Percentiles rank a stretch among this genome's conserved stretches.
Evolutionary conservation across 805 yeast genomes (phyloP).

Genomic region (Cyberlindnera galapagoensis): DNA sequence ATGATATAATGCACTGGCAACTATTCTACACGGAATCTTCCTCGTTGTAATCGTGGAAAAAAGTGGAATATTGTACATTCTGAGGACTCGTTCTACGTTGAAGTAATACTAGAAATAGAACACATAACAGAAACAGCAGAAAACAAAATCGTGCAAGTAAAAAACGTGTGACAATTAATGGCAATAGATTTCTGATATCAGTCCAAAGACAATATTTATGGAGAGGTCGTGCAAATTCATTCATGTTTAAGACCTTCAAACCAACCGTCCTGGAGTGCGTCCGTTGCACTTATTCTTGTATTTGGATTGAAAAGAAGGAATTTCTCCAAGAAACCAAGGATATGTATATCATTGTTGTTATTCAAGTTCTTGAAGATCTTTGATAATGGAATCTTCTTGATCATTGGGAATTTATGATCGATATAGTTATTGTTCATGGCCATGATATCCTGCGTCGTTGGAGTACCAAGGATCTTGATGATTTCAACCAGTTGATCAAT

Average conservation of each 20-base stretch:
- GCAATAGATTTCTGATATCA: too few relatives aligned
- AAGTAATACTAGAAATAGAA: too few relatives aligned
- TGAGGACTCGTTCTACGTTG: too few relatives aligned
- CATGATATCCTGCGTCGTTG: slow-evolving; percentile 83
- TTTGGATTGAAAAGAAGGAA: slow-evolving; percentile 65
- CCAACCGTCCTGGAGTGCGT: slow-evolving; percentile 45
- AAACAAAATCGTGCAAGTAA: too few relatives aligned
- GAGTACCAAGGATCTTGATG: slow-evolving; percentile 93
- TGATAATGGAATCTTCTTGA: slow-evolving; percentile 67
- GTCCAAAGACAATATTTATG: too few relatives aligned
- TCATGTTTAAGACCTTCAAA: slow-evolving; percentile 54
- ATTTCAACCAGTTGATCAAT: slow-evolving; percentile 96
- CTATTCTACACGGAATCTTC: too few relatives aligned
- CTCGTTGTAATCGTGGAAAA: too few relatives aligned
- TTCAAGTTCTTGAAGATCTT: slow-evolving; percentile 55
- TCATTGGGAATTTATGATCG: slow-evolving; percentile 93
- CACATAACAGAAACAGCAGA: too few relatives aligned
- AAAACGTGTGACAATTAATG: too few relatives aligned
- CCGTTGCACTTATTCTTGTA: slow-evolving; percentile 53
- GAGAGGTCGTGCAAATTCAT: too few relatives aligned
- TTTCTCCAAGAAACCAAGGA: slow-evolving; percentile 46
- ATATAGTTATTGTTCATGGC: slow-evolving; percentile 96
- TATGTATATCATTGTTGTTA: slow-evolving; percentile 34
- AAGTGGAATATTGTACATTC: too few relatives aligned
- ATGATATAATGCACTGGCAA: too few relatives aligned